Percentiles rank a stretch among this genome's conserved stretches.
phyloP scores from a whole-genome alignment of 2,329 filamentous ascomycete species.

The Ophiocordyceps camponoti-floridani region DNA sequence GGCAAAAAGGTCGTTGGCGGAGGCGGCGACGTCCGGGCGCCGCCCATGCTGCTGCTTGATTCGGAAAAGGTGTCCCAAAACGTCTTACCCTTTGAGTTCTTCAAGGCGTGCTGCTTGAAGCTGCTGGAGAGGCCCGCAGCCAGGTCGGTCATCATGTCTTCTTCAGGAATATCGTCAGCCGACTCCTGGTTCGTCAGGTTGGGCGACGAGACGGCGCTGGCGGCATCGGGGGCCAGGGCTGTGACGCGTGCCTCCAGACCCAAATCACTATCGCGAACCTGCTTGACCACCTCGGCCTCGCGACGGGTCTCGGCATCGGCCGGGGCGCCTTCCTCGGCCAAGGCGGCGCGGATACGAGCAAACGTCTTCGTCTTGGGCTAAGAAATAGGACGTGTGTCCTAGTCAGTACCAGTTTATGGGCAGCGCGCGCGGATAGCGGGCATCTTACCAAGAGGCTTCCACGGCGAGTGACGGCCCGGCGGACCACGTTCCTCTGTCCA shows the following conservation, averaged over 20 bases:
- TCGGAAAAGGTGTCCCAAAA: constrained; percentile 66
- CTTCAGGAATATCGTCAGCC: constrained; percentile 53
- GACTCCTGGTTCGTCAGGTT: constrained; percentile 44
- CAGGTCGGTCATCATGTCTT: constrained; percentile 45
- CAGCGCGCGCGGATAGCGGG: background rate
- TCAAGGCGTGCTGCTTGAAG: constrained; percentile 58
- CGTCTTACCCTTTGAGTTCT: constrained; percentile 51
- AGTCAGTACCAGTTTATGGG: background rate
- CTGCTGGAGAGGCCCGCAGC: constrained; percentile 35
- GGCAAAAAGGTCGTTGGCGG: constrained; percentile 44
- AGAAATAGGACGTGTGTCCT: background rate
- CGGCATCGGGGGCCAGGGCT: constrained; percentile 20
- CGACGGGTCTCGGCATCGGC: constrained; percentile 76
- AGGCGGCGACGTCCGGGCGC: constrained; percentile 37
- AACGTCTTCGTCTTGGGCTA: constrained; percentile 95
- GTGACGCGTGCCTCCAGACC: constrained; percentile 31
- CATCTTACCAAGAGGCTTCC: constrained; percentile 63
- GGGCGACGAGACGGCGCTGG: constrained; percentile 51
- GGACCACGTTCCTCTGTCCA: constrained; percentile 57
- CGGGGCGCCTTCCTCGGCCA: constrained; percentile 75
- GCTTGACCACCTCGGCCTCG: constrained; percentile 88
- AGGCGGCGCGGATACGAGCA: constrained; percentile 74
- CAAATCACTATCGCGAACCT: constrained; percentile 79
- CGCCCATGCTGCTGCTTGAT: constrained; percentile 36
- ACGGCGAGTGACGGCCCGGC: constrained; percentile 66